Conservation (phyloP, 306 rosid genomes). For the Fragaria vesca region DNA sequence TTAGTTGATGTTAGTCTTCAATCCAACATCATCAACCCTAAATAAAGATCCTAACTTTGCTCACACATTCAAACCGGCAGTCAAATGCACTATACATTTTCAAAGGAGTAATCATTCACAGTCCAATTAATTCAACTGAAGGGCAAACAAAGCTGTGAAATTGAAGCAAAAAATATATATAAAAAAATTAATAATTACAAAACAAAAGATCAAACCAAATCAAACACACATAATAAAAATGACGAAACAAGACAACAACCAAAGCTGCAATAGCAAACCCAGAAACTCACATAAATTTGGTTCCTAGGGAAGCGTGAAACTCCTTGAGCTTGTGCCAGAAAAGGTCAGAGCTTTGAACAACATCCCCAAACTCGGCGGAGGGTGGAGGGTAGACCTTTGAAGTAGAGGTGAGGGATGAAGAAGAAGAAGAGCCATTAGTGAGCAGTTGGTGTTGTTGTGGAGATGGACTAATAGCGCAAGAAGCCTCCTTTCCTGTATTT, state of each 20-base stretch:
- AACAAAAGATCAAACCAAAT: neutral
- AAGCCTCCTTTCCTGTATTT: slow-evolving; percentile 1
- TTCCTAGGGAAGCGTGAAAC: slow-evolving; percentile 54
- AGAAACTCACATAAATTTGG: slow-evolving; percentile 50
- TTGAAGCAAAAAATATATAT: neutral
- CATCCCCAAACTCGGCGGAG: slow-evolving; percentile 49
- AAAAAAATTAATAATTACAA: neutral
- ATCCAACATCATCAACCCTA: neutral
- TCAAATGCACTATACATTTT: neutral
- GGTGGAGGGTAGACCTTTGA: slow-evolving; percentile 50
- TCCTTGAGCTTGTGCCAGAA: slow-evolving; percentile 59
- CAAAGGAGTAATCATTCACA: neutral
- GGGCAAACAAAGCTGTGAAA: neutral
- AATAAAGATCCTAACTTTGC: neutral
- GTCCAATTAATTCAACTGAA: neutral
- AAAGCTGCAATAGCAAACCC: neutral
- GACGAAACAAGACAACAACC: neutral
- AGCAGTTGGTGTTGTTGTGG: slow-evolving; percentile 15
- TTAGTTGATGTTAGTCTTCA: neutral
- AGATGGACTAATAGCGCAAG: slow-evolving; percentile 27
- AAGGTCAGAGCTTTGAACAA: slow-evolving; percentile 51
- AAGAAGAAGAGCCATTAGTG: slow-evolving; percentile 30
- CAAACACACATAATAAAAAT: slow-evolving; percentile 3
- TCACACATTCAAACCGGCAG: neutral
- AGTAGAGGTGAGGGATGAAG: slow-evolving; percentile 14